Base-by-base conservation (phyloP, 305 asterid species). In the Stenogyne calaminthoides region DNA sequence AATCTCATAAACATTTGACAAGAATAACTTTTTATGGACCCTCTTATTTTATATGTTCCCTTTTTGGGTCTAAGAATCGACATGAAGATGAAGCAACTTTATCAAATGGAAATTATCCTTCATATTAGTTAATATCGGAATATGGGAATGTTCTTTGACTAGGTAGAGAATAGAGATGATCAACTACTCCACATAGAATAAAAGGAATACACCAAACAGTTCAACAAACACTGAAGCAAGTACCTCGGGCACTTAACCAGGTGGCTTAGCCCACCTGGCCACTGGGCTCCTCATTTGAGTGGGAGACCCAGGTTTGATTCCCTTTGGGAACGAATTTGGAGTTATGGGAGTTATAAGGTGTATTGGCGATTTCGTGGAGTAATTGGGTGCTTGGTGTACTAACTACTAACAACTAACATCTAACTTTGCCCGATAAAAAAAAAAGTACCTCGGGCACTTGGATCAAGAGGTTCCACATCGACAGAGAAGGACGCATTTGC, bases 181-280 rank as follows among this genome's bases (percentile, higher is more conserved):
- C 67, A 69, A 64, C 57, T 67, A 56, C 70, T 56, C 56, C 25
- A 54, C 11, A 44, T 12, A 6, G 60, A 51, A 71, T 51, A 8
- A 19, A 79, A 56, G 39, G 46, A 65, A 67, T 42, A 12, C 16
- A 58, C 40, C 10, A 36, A 25, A 75, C 57, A 72, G 74, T 55
- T 44, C 66, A 76, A 72, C 42, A 51, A 67, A 54, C 27, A 70
- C 70, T 65, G 76, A 79, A 80, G 69, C 63, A 78, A 64, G 78
- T 88, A 95, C 99, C 97, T 46, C 98, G 96, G 71, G 88, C 79
- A 69, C 69, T 86, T 60, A n/a, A n/a, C n/a, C n/a, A n/a, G n/a
- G n/a, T n/a, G n/a, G n/a, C n/a, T n/a, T n/a, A n/a, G n/a, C n/a
- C n/a, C n/a, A n/a, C n/a, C n/a, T n/a, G n/a, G n/a, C n/a, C n/a